phyloP scores from a whole-genome alignment of 2,329 filamentous ascomycete genomes.

The Penicillium sp. region DNA sequence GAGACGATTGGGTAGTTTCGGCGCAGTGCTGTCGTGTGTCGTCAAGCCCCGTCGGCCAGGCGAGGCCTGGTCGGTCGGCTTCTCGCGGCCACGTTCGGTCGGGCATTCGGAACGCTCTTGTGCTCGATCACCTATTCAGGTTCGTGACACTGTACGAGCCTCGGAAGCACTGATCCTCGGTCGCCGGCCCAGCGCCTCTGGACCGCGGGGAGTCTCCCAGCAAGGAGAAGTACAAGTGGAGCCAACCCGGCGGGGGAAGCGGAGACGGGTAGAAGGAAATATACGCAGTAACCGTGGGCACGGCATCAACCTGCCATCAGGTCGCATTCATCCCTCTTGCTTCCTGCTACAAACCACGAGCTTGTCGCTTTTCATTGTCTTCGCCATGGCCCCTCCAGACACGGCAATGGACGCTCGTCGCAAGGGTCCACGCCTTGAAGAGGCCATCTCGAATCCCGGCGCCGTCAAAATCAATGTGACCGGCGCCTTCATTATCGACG shows the following conservation, averaged over 20 bases:
- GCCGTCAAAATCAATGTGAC: constrained; percentile 92
- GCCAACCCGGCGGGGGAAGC: background rate
- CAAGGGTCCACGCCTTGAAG: constrained; percentile 30
- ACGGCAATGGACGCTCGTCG: constrained; percentile 18
- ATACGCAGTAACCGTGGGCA: constrained; percentile 43
- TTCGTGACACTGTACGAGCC: too few species aligned
- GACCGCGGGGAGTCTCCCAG: background rate
- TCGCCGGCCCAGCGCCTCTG: too few species aligned
- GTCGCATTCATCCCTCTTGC: constrained; percentile 14
- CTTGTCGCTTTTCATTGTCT: background rate
- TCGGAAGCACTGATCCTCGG: too few species aligned
- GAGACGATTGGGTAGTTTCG: too few species aligned
- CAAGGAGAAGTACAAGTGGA: constrained; percentile 1
- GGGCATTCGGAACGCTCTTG: too few species aligned
- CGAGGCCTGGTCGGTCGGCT: too few species aligned
- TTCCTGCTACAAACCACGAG: constrained; percentile 5
- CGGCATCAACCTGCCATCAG: constrained; percentile 20
- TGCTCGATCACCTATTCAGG: too few species aligned
- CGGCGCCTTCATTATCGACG: constrained; percentile 92
- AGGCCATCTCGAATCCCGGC: constrained; percentile 54
- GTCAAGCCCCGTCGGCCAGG: too few species aligned
- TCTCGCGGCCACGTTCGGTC: too few species aligned
- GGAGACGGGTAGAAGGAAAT: constrained; percentile 39
- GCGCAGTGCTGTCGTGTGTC: too few species aligned
- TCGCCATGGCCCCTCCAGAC: constrained; percentile 30